phyloP scores from a whole-genome alignment of 148 eudicot genomes.

The Pouteria glomerata region DNA sequence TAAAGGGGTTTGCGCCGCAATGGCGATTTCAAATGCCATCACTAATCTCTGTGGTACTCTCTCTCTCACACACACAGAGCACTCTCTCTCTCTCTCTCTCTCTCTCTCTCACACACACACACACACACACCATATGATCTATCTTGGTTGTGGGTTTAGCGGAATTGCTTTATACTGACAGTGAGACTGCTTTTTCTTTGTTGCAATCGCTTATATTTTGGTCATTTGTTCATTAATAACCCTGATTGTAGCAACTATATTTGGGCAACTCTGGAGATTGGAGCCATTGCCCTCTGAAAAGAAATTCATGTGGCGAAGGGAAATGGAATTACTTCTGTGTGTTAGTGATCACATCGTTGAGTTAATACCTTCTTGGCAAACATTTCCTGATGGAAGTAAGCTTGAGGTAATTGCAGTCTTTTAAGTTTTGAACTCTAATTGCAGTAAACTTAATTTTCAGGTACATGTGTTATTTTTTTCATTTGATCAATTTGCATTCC shows the following conservation, averaged over 20 bases:
- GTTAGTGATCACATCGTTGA: slow-evolving; percentile 95
- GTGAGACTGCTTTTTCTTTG: neutral
- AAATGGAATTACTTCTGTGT: slow-evolving; percentile 85
- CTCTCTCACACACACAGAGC: neutral
- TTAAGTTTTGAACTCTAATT: neutral
- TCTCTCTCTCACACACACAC: too few relatives aligned
- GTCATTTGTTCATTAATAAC: neutral
- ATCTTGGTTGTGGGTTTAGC: too few relatives aligned
- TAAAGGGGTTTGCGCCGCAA: slow-evolving; percentile 76
- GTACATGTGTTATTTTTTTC: neutral
- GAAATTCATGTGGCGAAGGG: slow-evolving; percentile 89
- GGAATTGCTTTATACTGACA: too few relatives aligned
- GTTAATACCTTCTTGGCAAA: slow-evolving; percentile 84
- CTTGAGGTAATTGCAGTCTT: slow-evolving; percentile 57
- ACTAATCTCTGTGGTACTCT: slow-evolving; percentile 80
- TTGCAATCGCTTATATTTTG: slow-evolving; percentile 1
- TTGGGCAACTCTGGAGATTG: slow-evolving; percentile 96
- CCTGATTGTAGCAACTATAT: slow-evolving; percentile 51
- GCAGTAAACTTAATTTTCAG: neutral
- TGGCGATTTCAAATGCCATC: slow-evolving; percentile 89
- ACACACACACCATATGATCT: too few relatives aligned
- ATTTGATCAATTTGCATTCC: neutral
- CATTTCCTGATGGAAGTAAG: slow-evolving; percentile 83
- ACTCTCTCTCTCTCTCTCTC: too few relatives aligned
- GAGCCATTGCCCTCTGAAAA: slow-evolving; percentile 73